Percentiles rank a stretch among this genome's conserved stretches.
Conservation (phyloP, 768 basidiomycete genomes). For the Lyophyllum atratum region DNA sequence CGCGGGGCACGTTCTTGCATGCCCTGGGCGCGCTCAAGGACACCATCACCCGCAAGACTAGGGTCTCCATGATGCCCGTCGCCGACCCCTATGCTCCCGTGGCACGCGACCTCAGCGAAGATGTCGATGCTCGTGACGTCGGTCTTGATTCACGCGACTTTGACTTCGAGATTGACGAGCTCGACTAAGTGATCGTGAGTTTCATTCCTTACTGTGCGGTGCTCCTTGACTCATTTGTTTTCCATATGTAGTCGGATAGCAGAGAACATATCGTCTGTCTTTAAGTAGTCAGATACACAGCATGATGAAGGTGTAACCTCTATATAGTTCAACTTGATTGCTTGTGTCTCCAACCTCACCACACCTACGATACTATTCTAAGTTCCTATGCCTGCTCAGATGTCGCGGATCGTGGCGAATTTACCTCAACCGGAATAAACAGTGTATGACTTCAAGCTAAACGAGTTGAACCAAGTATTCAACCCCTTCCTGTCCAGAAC, state of each 20-base stretch:
- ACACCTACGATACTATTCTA: too few species aligned
- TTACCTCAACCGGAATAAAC: too few species aligned
- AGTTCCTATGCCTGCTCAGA: too few species aligned
- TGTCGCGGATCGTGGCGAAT: too few species aligned
- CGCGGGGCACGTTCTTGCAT: neutral
- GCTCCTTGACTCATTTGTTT: too few species aligned
- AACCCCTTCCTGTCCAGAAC: too few species aligned
- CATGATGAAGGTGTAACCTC: neutral
- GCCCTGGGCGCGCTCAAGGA: neutral
- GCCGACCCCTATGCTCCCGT: neutral
- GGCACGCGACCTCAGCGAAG: neutral
- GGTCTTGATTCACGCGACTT: too few species aligned
- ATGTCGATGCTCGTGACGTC: neutral
- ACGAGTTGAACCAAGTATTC: too few species aligned
- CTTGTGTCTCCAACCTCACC: neutral
- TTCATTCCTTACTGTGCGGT: neutral
- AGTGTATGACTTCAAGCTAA: too few species aligned
- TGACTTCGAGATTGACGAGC: neutral
- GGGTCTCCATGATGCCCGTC: too few species aligned
- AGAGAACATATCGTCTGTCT: neutral
- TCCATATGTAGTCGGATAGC: neutral
- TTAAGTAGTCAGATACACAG: neutral
- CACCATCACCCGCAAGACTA: neutral
- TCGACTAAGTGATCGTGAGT: neutral
- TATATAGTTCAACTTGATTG: neutral